Evolutionary conservation across 169 alveolate species (phyloP).

Genomic region (Cryptosporidium xiaoi): DNA sequence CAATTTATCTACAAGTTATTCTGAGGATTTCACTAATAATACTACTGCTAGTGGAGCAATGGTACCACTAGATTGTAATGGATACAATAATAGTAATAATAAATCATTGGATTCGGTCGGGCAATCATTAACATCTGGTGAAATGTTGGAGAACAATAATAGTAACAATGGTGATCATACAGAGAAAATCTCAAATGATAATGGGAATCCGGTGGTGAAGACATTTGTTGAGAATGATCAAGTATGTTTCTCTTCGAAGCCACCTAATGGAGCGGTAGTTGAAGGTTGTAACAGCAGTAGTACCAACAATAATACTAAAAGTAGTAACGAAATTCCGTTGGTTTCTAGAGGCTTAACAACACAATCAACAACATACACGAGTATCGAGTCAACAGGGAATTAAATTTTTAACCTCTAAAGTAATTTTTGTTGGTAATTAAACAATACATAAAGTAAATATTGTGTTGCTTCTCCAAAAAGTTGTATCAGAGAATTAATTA

Average conservation of each 20-base stretch:
- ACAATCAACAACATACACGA: conserved; percentile 69
- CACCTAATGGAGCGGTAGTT: conserved; percentile 15
- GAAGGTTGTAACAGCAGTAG: background rate
- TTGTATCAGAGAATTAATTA: too few species aligned
- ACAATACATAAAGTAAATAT: too few species aligned
- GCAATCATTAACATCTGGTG: background rate
- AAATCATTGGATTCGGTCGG: conserved; percentile 14
- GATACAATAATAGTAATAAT: background rate
- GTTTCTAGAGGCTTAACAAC: conserved; percentile 69
- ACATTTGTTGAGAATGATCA: background rate
- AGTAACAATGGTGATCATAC: too few species aligned
- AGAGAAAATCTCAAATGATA: too few species aligned
- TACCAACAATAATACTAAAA: background rate
- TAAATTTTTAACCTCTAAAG: background rate
- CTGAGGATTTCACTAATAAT: conserved; percentile 19
- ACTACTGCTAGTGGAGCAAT: background rate
- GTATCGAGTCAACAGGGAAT: conserved; percentile 68
- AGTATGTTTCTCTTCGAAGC: background rate
- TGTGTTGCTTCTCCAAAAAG: too few species aligned
- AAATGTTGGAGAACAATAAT: background rate
- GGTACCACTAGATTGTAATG: background rate
- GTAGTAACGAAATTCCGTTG: background rate
- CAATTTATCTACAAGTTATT: conserved; percentile 22
- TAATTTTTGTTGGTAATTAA: too few species aligned
- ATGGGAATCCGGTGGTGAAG: too few species aligned